phyloP scores from a whole-genome alignment of 139 green algal species.

The Pedinophyceae sp. region DNA sequence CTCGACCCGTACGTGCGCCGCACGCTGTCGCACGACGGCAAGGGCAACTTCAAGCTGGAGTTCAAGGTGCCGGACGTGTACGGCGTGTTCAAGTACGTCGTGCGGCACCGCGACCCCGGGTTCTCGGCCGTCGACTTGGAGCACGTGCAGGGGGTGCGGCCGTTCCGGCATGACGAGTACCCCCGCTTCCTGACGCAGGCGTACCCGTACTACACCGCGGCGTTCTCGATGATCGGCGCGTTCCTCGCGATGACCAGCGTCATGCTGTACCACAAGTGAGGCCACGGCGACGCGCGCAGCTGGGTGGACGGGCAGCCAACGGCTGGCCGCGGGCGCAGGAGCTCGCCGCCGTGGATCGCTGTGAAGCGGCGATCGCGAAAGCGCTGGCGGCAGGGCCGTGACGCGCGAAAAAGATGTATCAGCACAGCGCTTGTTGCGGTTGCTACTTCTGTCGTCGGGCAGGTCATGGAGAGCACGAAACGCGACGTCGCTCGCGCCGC shows the following conservation, averaged over 20 bases:
- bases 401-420: too few species aligned
- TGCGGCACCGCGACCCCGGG: constrained; percentile 61
- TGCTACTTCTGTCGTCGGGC: too few species aligned
- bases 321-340: neutral
- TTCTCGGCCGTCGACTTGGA: constrained; percentile 54
- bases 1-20: constrained; percentile 78
- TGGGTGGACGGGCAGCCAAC: too few species aligned
- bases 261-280: constrained; percentile 63
- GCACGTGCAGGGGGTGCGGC: constrained; percentile 57
- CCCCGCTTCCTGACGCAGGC: constrained; percentile 73
- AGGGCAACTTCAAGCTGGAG: constrained; percentile 26
- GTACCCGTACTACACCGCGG: constrained; percentile 74
- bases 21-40: constrained; percentile 40
- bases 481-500: too few species aligned
- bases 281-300: too few species aligned
- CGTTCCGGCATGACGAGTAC: constrained; percentile 89
- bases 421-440: too few species aligned
- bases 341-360: too few species aligned
- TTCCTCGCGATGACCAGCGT: constrained; percentile 51
- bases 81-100: constrained; percentile 93
- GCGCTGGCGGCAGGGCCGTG: too few species aligned
- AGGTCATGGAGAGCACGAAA: too few species aligned
- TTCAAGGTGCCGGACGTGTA: constrained; percentile 82
- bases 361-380: too few species aligned
- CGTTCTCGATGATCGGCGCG: constrained; percentile 41